These are phyloP conservation scores for Epichloe hybrida DNA, from an alignment of 2,329 filamentous ascomycete species.

Conservation along the genomic window DNA sequence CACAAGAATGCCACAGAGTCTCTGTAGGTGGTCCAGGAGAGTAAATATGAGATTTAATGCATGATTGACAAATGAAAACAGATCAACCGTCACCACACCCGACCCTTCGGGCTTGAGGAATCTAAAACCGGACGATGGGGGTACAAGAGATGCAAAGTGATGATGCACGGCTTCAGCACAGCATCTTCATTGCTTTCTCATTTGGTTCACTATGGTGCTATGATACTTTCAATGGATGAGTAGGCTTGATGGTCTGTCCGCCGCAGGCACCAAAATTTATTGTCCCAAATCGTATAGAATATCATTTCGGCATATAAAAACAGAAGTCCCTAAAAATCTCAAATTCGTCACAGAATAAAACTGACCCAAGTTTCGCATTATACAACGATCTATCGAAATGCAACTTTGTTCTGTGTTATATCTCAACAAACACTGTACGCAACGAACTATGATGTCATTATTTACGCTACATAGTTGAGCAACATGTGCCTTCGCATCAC, in stretches of 20 bases:
- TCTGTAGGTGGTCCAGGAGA: neutral
- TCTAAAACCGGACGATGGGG: neutral
- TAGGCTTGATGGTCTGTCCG: neutral
- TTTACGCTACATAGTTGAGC: neutral
- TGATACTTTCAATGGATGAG: neutral
- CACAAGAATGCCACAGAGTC: constrained; percentile 1
- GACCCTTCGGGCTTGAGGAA: neutral
- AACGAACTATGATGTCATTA: neutral
- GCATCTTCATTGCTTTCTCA: neutral
- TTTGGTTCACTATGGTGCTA: too few species aligned
- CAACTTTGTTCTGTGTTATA: neutral
- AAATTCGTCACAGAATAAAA: too few species aligned
- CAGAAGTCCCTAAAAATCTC: too few species aligned
- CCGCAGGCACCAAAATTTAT: too few species aligned
- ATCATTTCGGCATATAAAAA: too few species aligned
- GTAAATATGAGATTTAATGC: neutral
- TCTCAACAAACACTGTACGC: neutral
- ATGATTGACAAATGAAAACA: neutral
- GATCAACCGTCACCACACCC: neutral
- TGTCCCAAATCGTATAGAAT: too few species aligned
- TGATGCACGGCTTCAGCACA: neutral
- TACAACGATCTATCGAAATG: constrained; percentile 8
- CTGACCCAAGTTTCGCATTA: neutral
- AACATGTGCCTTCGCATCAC: neutral
- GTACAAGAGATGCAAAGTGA: neutral